Percentiles rank a stretch among this genome's conserved stretches.
phyloP scores from a whole-genome alignment of 352 stramenopile genomes.

The Plasmopara halstedii region DNA sequence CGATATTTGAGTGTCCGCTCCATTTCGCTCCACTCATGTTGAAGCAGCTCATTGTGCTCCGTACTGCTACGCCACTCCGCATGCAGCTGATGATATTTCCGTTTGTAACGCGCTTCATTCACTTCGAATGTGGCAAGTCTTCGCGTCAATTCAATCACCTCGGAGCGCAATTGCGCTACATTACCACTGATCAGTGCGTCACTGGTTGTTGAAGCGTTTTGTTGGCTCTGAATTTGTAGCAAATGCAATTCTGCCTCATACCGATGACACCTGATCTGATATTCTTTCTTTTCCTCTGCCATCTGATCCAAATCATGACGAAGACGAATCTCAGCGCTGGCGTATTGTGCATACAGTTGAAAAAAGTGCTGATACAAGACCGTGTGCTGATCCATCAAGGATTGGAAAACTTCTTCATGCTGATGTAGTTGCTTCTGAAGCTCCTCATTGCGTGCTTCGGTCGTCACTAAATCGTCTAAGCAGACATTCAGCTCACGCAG shows the following conservation, averaged over 20 bases:
- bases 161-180: slow-evolving; percentile 32
- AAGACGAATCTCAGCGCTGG: slow-evolving; percentile 28
- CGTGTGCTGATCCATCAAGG: slow-evolving; percentile 63
- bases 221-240: slow-evolving; percentile 26
- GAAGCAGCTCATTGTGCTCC: slow-evolving; percentile 27
- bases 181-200: slow-evolving; percentile 19
- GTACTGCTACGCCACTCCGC: slow-evolving; percentile 31
- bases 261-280: slow-evolving; percentile 40
- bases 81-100: slow-evolving; percentile 49
- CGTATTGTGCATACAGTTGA: slow-evolving; percentile 43
- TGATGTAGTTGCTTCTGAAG: slow-evolving; percentile 35
- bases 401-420: slow-evolving; percentile 48
- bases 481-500: slow-evolving; percentile 60
- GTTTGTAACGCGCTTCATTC: slow-evolving; percentile 65
- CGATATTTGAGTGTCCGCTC: slow-evolving; percentile 82
- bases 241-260: slow-evolving; percentile 48
- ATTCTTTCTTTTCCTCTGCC: slow-evolving; percentile 30
- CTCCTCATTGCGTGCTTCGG: slow-evolving; percentile 41
- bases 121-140: slow-evolving; percentile 77
- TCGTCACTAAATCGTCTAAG: slow-evolving; percentile 48
- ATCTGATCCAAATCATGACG: slow-evolving; percentile 35
- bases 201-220: neutral
- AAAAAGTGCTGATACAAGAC: slow-evolving; percentile 70
- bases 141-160: slow-evolving; percentile 64
- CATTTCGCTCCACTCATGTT: slow-evolving; percentile 83